Base-by-base conservation (phyloP, 176 grass and related monocot species). In the Oropetium thomaeum region DNA sequence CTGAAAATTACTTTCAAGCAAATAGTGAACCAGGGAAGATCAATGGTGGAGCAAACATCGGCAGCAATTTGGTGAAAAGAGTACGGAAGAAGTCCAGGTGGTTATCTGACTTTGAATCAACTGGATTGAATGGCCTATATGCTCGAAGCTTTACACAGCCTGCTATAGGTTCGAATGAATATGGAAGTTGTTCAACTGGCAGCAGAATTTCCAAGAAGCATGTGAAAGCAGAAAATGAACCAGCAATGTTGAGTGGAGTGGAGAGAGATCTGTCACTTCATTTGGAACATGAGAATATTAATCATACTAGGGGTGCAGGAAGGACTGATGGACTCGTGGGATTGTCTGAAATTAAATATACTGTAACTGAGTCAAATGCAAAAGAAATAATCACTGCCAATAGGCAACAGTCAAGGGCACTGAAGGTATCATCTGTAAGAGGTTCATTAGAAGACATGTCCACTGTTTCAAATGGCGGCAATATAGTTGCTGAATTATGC, bases 71-170 rank as follows among this genome's bases (percentile, higher is more conserved):
- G 17, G 80, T 80, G 7, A 94, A 89, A 67, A 92, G 73, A 67
- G 31, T 58, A 73, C 72, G 64, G 42, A 98, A 94, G 84, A 92
- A 91, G 53, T 87, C 86, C 8, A 90, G 88, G 69, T 82, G 70
- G 49, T 86, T 84, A 81, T 90, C 77, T 34, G 86, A 92, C 81
- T 79, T 88, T 49, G 82, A 82, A 73, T 60, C 84, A 75, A 60
- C 58, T 67, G 82, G 71, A 82, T 45, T 87, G 25, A 78, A 86
- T 71, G 85, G 33, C n/a, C 35, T 75, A 67, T 73, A 45, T 57
- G 62, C 63, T 69, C 62, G 69, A 71, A 82, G 70, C 39, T 51
- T 34, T 49, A 74, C 47, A 51, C 47, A 80, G 28, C 72, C 62
- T 28, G 30, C 55, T 34, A 62, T 67, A 20, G 17, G 17, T n/a